Base-by-base conservation (phyloP, 2,329 filamentous ascomycete genomes). In the Colletotrichum sp. region DNA sequence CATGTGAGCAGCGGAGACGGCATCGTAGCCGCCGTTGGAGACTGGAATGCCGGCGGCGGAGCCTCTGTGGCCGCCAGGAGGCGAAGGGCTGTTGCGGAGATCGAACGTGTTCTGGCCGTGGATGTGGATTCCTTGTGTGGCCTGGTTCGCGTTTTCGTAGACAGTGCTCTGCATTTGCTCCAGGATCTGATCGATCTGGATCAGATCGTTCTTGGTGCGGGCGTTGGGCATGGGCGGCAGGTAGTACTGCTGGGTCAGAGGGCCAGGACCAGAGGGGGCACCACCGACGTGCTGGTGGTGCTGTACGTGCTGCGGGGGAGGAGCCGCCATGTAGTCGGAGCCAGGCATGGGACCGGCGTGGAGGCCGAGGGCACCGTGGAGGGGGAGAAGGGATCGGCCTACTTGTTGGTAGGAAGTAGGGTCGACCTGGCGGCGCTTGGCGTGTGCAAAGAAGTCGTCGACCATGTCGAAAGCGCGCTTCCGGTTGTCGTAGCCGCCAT, bases 131-230 rank as follows among this genome's bases (percentile, higher is more conserved):
- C 95, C 94, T 59, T 94, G 94, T 4, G 95, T 95, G 36, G 95
- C 94, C 67, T 96, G 94, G 80, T 93, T 95, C 71, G 96, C 93
- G 84, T 94, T 98, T 87, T 99, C 97, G 83, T 99, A 99, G 65
- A 99, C 95, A 62, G 96, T 98, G 78, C 94, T 93, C 86, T 98
- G 96, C 90, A 99, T 96, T 86, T 98, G 95, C 86, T 98, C 96
- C 71, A 99, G 91, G 84, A 99, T 95, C 82, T 96, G 94, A 84
- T 99, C 97, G 82, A 99, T 96, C 84, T 98, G 96, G 83, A 98
- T 89, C 59, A 99, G 89, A 83, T 99, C 97, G 84, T 93, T 96
- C 90, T 99, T 98, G 65, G 96, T 98, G 82, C 96, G 93, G 72
- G 98, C 90, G 81, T 96, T 98, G 64, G 93, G 93, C 88, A 98